These are phyloP conservation scores for Ceratopteris richardii DNA, from an alignment of 75 land plant genomes.

Conservation along the genomic window DNA sequence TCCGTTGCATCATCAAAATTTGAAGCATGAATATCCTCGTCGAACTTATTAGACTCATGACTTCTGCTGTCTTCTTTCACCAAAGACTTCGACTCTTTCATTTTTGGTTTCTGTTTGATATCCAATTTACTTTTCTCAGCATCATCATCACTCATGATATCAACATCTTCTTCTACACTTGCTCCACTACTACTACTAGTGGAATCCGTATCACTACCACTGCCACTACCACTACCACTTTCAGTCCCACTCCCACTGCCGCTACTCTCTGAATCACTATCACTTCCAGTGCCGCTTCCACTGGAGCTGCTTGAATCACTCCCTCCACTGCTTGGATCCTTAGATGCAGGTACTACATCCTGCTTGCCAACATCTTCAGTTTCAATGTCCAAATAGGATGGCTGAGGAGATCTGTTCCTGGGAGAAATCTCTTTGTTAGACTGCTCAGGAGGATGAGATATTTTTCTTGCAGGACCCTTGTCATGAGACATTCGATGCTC, in stretches of 20 bases:
- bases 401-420: neutral
- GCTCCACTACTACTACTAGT: conserved; percentile 17
- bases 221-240: conserved; percentile 39
- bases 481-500: conserved; percentile 22
- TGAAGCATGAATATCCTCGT: neutral
- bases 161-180: conserved; percentile 74
- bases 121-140: conserved; percentile 32
- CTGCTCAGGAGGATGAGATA: conserved; percentile 24
- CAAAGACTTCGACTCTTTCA: neutral
- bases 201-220: conserved; percentile 36
- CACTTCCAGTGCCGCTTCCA: conserved; percentile 81
- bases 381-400: neutral
- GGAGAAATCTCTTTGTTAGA: conserved; percentile 17
- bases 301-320: conserved; percentile 53
- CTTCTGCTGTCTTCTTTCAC: neutral
- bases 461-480: conserved; percentile 17
- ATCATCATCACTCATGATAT: conserved; percentile 80
- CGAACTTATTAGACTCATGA: neutral
- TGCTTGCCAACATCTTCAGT: conserved; percentile 23
- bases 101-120: conserved; percentile 26
- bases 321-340: conserved; percentile 43
- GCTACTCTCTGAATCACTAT: conserved; percentile 48
- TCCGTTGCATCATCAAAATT: neutral
- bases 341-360: conserved; percentile 19
- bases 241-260: conserved; percentile 53